A percentile compares a stretch with the other conserved stretches of the same genome.
Evolutionary conservation across 2,329 filamentous ascomycete genomes (phyloP).

Genomic region (Hansfordia pulvinata): DNA sequence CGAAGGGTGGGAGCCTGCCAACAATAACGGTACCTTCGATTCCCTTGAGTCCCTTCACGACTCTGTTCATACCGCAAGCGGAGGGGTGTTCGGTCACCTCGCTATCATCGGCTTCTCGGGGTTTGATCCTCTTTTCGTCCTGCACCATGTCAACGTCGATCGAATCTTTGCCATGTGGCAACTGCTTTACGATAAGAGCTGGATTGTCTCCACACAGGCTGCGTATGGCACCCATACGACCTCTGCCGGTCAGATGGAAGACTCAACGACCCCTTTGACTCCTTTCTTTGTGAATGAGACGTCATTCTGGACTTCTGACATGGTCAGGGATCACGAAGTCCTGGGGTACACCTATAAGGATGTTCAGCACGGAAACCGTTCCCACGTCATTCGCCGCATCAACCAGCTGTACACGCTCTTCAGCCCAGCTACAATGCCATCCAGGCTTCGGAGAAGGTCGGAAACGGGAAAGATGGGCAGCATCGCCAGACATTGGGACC

Average conservation of each 20-base stretch:
- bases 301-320: slow-evolving; percentile 55
- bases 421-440: slow-evolving; percentile 19
- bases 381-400: slow-evolving; percentile 34
- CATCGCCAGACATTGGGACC: slow-evolving; percentile 2
- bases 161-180: slow-evolving; percentile 69
- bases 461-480: slow-evolving; percentile 7
- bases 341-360: slow-evolving; percentile 72
- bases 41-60: slow-evolving; percentile 55
- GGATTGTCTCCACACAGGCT: slow-evolving; percentile 42
- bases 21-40: slow-evolving; percentile 37
- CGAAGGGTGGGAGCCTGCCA: slow-evolving; percentile 43
- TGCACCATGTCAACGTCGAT: slow-evolving; percentile 68
- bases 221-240: slow-evolving; percentile 49
- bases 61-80: slow-evolving; percentile 41
- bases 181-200: slow-evolving; percentile 53
- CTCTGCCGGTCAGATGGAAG: slow-evolving; percentile 35
- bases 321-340: slow-evolving; percentile 38
- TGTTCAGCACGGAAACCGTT: slow-evolving; percentile 27
- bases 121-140: slow-evolving; percentile 69
- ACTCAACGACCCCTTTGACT: slow-evolving; percentile 42
- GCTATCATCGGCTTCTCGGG: slow-evolving; percentile 57
- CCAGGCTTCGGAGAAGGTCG: too few relatives aligned
- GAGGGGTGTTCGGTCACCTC: slow-evolving; percentile 47
- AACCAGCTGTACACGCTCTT: slow-evolving; percentile 47
- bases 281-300: slow-evolving; percentile 53